These are phyloP conservation scores for Paraglomus occultum DNA, from an alignment of 192 early-diverging fungal species.

Conservation along the genomic window DNA sequence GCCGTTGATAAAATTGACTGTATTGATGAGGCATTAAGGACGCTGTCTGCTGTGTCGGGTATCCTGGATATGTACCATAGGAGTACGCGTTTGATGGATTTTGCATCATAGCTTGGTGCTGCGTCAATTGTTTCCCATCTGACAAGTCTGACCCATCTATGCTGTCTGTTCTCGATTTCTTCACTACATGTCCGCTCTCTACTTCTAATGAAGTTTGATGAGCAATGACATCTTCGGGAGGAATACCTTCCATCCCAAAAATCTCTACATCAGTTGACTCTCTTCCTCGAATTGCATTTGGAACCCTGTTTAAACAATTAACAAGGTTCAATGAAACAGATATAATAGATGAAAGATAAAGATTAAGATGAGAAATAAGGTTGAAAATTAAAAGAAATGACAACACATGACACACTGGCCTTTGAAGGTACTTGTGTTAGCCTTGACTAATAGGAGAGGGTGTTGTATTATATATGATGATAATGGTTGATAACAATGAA, in stretches of 20 bases:
- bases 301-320: conserved; percentile 56
- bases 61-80: neutral
- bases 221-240: conserved; percentile 70
- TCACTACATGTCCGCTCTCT: conserved; percentile 39
- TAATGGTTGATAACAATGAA: neutral
- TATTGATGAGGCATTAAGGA: conserved; percentile 54
- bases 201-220: conserved; percentile 58
- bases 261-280: conserved; percentile 89
- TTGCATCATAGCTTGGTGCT: conserved; percentile 50
- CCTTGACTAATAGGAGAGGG: too few relatives aligned
- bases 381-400: conserved; percentile 3
- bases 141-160: conserved; percentile 41
- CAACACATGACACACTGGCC: neutral
- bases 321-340: neutral
- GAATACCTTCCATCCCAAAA: conserved; percentile 93
- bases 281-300: conserved; percentile 81
- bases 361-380: neutral
- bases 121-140: conserved; percentile 44
- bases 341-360: too few relatives aligned
- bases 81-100: neutral
- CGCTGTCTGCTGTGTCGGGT: conserved; percentile 18
- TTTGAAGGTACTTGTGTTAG: too few relatives aligned
- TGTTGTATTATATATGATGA: too few relatives aligned
- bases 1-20: conserved; percentile 52
- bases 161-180: conserved; percentile 41